Conservation (phyloP, 2,329 filamentous ascomycete genomes). For the Aphanoascus verrucosus region DNA sequence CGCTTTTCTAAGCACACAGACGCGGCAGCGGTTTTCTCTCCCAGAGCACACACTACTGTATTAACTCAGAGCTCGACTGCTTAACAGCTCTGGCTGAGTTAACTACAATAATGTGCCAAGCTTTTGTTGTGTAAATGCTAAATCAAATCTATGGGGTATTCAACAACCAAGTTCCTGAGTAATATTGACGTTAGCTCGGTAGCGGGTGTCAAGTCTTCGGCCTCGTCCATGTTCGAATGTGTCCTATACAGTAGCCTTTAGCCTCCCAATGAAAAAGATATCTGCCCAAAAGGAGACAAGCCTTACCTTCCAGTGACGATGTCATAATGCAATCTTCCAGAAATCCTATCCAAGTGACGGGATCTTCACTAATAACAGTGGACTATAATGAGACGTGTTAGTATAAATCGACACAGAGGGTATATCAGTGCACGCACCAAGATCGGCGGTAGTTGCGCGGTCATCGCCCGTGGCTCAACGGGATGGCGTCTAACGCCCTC, state of each 20-base stretch:
- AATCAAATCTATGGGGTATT: too few species aligned
- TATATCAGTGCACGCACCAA: constrained; percentile 46
- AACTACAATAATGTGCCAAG: too few species aligned
- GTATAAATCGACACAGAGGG: background rate
- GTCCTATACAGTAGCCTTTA: constrained; percentile 41
- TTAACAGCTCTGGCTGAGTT: too few species aligned
- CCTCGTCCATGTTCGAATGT: constrained; percentile 46
- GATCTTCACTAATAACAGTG: constrained; percentile 75
- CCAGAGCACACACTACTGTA: too few species aligned
- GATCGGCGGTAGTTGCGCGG: constrained; percentile 79
- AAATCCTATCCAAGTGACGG: constrained; percentile 83
- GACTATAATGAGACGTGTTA: constrained; percentile 45
- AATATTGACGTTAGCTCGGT: too few species aligned
- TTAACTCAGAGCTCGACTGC: too few species aligned
- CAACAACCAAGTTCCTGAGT: too few species aligned
- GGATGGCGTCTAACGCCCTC: constrained; percentile 58
- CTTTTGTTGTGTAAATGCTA: too few species aligned
- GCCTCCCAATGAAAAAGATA: background rate
- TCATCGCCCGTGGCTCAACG: constrained; percentile 73
- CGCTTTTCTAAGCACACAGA: too few species aligned
- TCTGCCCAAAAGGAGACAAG: constrained; percentile 15
- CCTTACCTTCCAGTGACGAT: constrained; percentile 77
- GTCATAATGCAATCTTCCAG: constrained; percentile 88
- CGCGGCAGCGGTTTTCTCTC: too few species aligned
- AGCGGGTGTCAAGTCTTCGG: too few species aligned